Evolutionary conservation across 495 filamentous ascomycete species (phyloP), one percentile per base, ranked within the genome.

Genomic region (Penicillium waksmanii): DNA sequence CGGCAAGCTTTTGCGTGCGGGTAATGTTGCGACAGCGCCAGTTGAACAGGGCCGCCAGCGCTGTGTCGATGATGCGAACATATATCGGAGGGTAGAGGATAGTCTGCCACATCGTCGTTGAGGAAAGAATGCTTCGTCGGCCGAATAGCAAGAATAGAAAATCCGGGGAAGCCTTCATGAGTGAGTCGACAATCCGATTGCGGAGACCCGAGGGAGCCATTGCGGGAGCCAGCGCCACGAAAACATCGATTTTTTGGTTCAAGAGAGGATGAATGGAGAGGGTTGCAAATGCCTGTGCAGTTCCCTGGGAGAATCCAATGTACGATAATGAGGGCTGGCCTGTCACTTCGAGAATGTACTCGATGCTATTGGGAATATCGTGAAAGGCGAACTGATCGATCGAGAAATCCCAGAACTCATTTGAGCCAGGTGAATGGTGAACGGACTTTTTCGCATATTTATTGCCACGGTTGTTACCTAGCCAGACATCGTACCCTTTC

Each of bases 321-420:
- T 98, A 98, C 15, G 92, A 96, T 34, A 98, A 77, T n/a, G 92
- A 96, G 33, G 82, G 80, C 67, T 95, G 90, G 38, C 77, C 77
- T 0, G 95, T 97, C 21, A 91, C 91, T 38, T 86, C 84, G 35
- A 98, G 85, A 52, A 98, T 90, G 70, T 98, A 97, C 51, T 85
- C 78, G 69, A 98, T 97, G 63, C 87, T 93, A 73, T 98, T 89
- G 3, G 95, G 95, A 53, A 98, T 97, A 76, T 98, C 95, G 66
- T 97, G 85, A 70, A 98, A 96, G 44, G 95, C 95, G 72, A 98
- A 98, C 71, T 98, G 89, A 67, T 98, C 95, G 66, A 98, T 96
- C 10, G 90, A 96, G 60, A 98, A 98, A 74, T 97, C 85, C 95
- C 95, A 98, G 67, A 98, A 98, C 31, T 85, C 80, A 34, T 82